phyloP scores from a whole-genome alignment of 2,329 filamentous ascomycete genomes.

The Pyrenophora graminea region DNA sequence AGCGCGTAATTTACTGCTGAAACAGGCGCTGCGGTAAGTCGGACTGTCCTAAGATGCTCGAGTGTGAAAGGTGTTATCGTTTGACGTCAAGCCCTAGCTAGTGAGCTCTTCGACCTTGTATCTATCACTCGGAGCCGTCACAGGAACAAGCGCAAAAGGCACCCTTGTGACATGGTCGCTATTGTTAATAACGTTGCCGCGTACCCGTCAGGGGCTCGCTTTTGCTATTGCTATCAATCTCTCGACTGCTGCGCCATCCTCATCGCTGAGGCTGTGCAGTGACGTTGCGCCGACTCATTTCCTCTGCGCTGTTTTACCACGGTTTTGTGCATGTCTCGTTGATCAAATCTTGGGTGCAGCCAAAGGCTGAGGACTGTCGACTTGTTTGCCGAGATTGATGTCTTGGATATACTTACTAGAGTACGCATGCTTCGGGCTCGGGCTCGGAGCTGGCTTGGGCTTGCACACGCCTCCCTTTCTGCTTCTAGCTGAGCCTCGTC shows the following conservation, averaged over 20 bases:
- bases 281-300: conserved; percentile 24
- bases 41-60: conserved; percentile 16
- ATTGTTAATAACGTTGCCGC: conserved; percentile 17
- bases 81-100: conserved; percentile 20
- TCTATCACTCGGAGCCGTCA: conserved; percentile 15
- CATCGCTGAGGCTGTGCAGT: conserved; percentile 28
- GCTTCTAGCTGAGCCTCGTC: background rate
- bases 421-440: background rate
- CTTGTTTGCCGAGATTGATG: conserved; percentile 17
- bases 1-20: conserved; percentile 28
- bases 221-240: conserved; percentile 29
- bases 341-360: conserved; percentile 14
- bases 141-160: conserved; percentile 15
- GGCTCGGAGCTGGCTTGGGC: conserved; percentile 22
- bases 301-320: conserved; percentile 17
- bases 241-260: conserved; percentile 26
- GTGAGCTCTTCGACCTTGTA: conserved; percentile 17
- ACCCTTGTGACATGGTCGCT: conserved; percentile 10
- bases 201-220: conserved; percentile 14
- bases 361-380: conserved; percentile 8
- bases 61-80: conserved; percentile 18
- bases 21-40: conserved; percentile 25
- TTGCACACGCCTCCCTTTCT: conserved; percentile 3
- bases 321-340: conserved; percentile 16
- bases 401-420: conserved; percentile 3